Evolutionary conservation across 306 rosid species (phyloP), one percentile per base, ranked within the genome.

Genomic region (Trichosanthes cucumerina): DNA sequence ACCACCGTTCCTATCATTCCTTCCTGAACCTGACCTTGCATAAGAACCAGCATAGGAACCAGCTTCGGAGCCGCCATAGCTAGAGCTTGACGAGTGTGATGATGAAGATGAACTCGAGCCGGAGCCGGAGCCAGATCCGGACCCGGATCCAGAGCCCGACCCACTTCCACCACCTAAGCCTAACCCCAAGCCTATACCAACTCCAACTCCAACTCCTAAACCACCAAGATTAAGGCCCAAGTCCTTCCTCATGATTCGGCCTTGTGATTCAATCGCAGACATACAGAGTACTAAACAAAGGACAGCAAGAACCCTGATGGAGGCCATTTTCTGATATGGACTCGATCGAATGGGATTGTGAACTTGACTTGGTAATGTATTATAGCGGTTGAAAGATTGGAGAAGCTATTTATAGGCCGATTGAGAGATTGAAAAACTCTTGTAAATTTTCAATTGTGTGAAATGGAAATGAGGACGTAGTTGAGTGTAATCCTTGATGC

Each of bases 161-260:
- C 86, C 93, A 31, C 85, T 65, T 0, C 89, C 83, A 1, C 89
- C 92, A 76, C 3, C 96, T 87, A 34, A 81, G 63, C 56, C 93
- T 86, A 36, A 83, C 0, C n/a, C 93, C 82, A 43, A 10, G 11
- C 77, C 77, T 2, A 87, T 43, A 38, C 95, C 93, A 12, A 85
- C 6, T 9, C 93, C 93, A 12, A 85, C 6, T 9, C 93, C 93
- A 70, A 86, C 1, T 74, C 95, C 93, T 8, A 88, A 1, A 10
- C 90, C 90, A 62, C 93, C 97, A 6, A 92, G 85, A 80, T 88
- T 85, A 79, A 90, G 59, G 14, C 95, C 93, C 1, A 92, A 83
- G 77, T 92, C 87, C 84, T 90, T 92, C 79, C 93, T 88, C 33
- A 79, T 90, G 31, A 73, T 89, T 79, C 92, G 81, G 19, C 93